Conservation (phyloP, 169 alveolate species). For the Cryptosporidium sp. region DNA sequence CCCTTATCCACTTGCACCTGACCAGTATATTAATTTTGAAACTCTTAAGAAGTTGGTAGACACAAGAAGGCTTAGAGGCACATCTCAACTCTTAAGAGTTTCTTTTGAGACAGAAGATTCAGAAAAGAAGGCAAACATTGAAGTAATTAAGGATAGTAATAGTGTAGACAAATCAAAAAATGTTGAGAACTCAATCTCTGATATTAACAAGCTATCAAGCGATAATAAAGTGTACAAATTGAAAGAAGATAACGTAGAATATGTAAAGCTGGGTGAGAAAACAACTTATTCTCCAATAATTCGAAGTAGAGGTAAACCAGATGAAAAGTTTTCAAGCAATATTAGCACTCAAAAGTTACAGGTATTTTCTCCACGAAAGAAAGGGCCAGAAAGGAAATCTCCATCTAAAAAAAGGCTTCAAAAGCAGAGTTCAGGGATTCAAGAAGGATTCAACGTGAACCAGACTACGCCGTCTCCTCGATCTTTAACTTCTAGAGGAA, state of each 20-base stretch:
- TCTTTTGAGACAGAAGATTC: conserved; percentile 18
- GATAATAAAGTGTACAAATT: neutral
- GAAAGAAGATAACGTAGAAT: conserved; percentile 4
- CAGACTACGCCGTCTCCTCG: conserved; percentile 13
- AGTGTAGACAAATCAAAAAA: neutral
- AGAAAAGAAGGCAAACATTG: neutral
- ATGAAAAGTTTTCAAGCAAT: neutral
- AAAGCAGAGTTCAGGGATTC: neutral
- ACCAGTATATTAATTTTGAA: conserved; percentile 27
- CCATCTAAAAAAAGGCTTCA: conserved; percentile 24
- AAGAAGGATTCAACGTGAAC: neutral
- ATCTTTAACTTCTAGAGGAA: neutral
- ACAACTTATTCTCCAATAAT: conserved; percentile 5
- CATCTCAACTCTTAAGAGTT: conserved; percentile 64
- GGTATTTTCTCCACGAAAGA: conserved; percentile 22
- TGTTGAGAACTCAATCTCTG: neutral
- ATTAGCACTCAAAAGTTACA: neutral
- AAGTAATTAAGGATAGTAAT: neutral
- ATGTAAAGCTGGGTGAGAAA: neutral
- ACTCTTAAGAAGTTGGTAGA: conserved; percentile 58
- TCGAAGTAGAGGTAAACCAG: neutral
- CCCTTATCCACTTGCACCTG: conserved; percentile 57
- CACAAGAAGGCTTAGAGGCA: conserved; percentile 70
- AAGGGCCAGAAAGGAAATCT: neutral
- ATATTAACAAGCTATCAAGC: neutral